Percentiles rank a stretch among this genome's conserved stretches.
These are phyloP conservation scores for Obba rivulosa DNA, from an alignment of 768 basidiomycete species.

Conservation along the genomic window DNA sequence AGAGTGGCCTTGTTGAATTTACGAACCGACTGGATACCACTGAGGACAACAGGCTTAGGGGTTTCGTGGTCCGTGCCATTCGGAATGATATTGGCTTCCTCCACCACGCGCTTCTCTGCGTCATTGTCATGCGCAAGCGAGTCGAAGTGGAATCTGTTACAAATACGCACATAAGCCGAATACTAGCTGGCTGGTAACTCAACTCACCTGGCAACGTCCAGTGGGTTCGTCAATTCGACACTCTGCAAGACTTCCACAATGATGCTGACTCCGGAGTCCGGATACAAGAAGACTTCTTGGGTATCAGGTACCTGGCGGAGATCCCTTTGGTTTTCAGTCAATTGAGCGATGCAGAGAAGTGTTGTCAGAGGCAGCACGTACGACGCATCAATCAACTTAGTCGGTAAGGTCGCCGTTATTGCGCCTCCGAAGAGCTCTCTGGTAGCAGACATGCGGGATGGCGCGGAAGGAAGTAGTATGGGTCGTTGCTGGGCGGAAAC, in stretches of 20 bases:
- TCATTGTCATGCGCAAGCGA: conserved; percentile 89
- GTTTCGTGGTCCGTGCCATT: conserved; percentile 33
- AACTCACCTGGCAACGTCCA: conserved; percentile 63
- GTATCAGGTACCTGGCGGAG: conserved; percentile 88
- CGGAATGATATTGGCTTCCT: conserved; percentile 32
- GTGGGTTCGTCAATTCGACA: conserved; percentile 50
- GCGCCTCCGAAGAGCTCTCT: conserved; percentile 83
- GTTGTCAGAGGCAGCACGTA: conserved; percentile 35
- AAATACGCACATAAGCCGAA: background rate
- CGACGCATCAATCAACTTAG: conserved; percentile 77
- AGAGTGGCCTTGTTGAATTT: conserved; percentile 65
- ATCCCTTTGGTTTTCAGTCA: conserved; percentile 31
- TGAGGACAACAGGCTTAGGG: conserved; percentile 55
- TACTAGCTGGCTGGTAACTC: background rate
- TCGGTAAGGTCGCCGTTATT: conserved; percentile 57
- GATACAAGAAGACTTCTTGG: conserved; percentile 88
- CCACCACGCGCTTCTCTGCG: conserved; percentile 48
- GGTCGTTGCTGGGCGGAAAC: too few species aligned
- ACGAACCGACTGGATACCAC: conserved; percentile 62
- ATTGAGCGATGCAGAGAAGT: conserved; percentile 1
- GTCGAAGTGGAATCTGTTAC: conserved; percentile 78
- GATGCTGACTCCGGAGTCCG: conserved; percentile 63
- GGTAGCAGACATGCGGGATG: conserved; percentile 11
- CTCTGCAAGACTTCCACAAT: conserved; percentile 81
- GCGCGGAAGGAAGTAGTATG: background rate